A percentile compares a stretch with the other conserved stretches of the same genome.
Conservation (phyloP, 495 filamentous ascomycete genomes). For the Talaromyces nanjingensis region DNA sequence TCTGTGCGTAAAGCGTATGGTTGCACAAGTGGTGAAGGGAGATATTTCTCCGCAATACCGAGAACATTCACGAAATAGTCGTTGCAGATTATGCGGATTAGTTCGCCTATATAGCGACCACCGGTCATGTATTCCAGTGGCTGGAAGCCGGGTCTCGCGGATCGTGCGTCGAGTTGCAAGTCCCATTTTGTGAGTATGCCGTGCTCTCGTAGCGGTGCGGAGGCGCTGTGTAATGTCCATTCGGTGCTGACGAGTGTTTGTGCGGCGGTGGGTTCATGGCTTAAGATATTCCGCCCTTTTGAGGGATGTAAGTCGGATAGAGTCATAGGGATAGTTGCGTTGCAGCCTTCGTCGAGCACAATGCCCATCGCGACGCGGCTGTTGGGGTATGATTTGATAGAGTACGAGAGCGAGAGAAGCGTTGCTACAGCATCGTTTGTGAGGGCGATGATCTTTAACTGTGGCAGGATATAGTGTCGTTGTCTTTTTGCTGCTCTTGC, state of each 20-base stretch:
- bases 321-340: slow-evolving; percentile 71
- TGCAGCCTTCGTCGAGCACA: slow-evolving; percentile 77
- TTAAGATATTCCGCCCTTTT: slow-evolving; percentile 43
- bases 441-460: slow-evolving; percentile 67
- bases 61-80: slow-evolving; percentile 52
- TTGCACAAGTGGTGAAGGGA: slow-evolving; percentile 49
- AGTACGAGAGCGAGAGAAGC: slow-evolving; percentile 67
- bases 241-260: slow-evolving; percentile 79
- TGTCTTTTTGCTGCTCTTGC: slow-evolving; percentile 33
- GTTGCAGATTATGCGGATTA: slow-evolving; percentile 61
- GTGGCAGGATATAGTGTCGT: slow-evolving; percentile 49
- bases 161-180: slow-evolving; percentile 51
- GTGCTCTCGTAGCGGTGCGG: slow-evolving; percentile 55
- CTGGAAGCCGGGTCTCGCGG: slow-evolving; percentile 71
- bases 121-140: slow-evolving; percentile 86
- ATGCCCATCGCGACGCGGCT: slow-evolving; percentile 72
- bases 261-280: slow-evolving; percentile 36
- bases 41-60: slow-evolving; percentile 23
- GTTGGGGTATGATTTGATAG: slow-evolving; percentile 53
- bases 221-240: slow-evolving; percentile 73
- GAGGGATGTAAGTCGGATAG: slow-evolving; percentile 54
- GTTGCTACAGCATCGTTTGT: slow-evolving; percentile 79
- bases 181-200: slow-evolving; percentile 69
- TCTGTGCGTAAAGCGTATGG: slow-evolving; percentile 61
- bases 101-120: slow-evolving; percentile 75